phyloP scores from a whole-genome alignment of 139 green algal species.

The Haematococcus sp. region DNA sequence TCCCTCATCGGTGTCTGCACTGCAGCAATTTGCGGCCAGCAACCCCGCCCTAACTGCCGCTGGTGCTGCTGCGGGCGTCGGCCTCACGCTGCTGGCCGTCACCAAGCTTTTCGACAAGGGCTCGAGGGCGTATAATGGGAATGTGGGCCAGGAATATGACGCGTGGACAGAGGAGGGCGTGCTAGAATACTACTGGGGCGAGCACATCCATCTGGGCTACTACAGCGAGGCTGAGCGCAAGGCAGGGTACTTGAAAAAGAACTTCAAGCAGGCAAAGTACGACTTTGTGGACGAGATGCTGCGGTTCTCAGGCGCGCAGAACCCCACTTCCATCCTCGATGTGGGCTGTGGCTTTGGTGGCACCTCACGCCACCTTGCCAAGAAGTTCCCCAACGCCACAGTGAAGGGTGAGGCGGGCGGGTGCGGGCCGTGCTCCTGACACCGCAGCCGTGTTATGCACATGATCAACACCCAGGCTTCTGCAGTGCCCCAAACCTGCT shows the following conservation, averaged over 20 bases:
- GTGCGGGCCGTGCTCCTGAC: neutral
- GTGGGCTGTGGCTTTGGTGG: slow-evolving; percentile 95
- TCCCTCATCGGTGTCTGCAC: too few relatives aligned
- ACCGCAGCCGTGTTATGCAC: neutral
- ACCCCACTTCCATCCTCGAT: slow-evolving; percentile 74
- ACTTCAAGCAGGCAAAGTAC: slow-evolving; percentile 95
- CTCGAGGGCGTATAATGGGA: slow-evolving; percentile 76
- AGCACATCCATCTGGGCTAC: slow-evolving; percentile 96
- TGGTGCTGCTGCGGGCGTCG: slow-evolving; percentile 1
- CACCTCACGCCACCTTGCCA: slow-evolving; percentile 79
- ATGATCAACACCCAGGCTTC: neutral
- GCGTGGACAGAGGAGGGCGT: slow-evolving; percentile 88
- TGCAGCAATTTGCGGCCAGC: too few relatives aligned
- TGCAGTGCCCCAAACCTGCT: too few relatives aligned
- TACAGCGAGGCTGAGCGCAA: slow-evolving; percentile 80
- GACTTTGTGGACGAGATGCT: slow-evolving; percentile 92
- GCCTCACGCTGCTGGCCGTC: neutral
- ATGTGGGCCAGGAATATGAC: slow-evolving; percentile 93
- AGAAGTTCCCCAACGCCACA: slow-evolving; percentile 64
- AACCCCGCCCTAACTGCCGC: neutral
- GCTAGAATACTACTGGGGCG: slow-evolving; percentile 91
- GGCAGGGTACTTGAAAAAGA: slow-evolving; percentile 78
- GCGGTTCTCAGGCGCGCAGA: slow-evolving; percentile 49
- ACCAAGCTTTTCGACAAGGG: slow-evolving; percentile 58
- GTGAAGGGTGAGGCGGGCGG: slow-evolving; percentile 57